Conservation (phyloP, 164 flowering plant species). For the Akebia trifoliata region DNA sequence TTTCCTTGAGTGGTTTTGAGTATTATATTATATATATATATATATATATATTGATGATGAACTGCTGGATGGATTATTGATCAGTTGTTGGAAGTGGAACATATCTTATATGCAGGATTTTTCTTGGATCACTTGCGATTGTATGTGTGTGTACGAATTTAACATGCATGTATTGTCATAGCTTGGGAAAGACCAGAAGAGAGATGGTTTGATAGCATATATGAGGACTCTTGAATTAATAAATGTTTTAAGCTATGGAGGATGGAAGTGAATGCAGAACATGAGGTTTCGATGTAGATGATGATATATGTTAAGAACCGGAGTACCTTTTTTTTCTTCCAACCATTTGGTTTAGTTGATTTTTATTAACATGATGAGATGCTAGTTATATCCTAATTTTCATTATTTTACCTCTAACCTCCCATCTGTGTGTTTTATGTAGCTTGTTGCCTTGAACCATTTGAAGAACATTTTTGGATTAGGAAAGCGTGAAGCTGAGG, state of each 20-base stretch:
- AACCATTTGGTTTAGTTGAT: background rate
- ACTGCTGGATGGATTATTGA: background rate
- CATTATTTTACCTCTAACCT: background rate
- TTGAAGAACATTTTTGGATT: slow-evolving; percentile 87
- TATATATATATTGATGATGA: background rate
- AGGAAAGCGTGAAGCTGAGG: slow-evolving; percentile 82
- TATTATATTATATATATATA: background rate
- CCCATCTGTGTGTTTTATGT: slow-evolving; percentile 15
- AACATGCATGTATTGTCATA: no score
- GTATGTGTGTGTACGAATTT: no score
- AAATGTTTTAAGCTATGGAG: no score
- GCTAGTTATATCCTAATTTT: background rate
- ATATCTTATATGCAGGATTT: no score
- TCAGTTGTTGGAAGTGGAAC: background rate
- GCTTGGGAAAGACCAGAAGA: no score
- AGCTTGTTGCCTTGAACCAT: slow-evolving; percentile 77
- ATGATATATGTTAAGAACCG: background rate
- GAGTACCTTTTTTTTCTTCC: no score
- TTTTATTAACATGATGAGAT: background rate
- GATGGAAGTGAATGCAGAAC: no score
- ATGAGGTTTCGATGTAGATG: background rate
- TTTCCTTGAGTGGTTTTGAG: no score
- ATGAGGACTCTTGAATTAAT: no score
- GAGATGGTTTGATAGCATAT: no score
- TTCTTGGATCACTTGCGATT: no score